Conservation (phyloP, 2,329 filamentous ascomycete species). For the Clarireedia sp. region DNA sequence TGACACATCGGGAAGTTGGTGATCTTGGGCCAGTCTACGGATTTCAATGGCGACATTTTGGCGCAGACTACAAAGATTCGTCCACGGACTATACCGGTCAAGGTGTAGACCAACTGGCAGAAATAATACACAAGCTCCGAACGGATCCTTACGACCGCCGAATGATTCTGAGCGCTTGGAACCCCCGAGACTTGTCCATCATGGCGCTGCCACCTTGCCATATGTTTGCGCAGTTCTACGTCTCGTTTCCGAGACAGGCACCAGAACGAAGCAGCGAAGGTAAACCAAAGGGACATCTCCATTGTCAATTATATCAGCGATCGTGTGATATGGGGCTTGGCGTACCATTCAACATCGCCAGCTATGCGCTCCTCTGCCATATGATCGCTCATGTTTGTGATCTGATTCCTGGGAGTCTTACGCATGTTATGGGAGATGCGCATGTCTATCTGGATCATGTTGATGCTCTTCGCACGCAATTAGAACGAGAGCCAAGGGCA, state of each 20-base stretch:
- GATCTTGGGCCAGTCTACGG: conserved; percentile 95
- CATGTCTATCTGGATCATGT: conserved; percentile 93
- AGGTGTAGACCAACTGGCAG: conserved; percentile 87
- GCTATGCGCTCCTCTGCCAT: conserved; percentile 86
- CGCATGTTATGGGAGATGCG: conserved; percentile 96
- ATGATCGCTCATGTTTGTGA: conserved; percentile 88
- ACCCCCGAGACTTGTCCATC: conserved; percentile 72
- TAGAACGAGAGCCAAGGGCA: conserved; percentile 68
- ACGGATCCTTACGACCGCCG: conserved; percentile 80
- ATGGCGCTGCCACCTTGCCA: conserved; percentile 95
- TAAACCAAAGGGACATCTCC: conserved; percentile 61
- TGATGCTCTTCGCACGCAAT: conserved; percentile 73
- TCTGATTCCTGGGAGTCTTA: conserved; percentile 76
- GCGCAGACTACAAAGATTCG: conserved; percentile 76
- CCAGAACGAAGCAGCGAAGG: conserved; percentile 39
- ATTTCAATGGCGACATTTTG: conserved; percentile 98
- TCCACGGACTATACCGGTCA: conserved; percentile 76
- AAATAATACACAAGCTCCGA: conserved; percentile 80
- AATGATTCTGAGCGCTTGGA: conserved; percentile 91
- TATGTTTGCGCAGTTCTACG: conserved; percentile 91
- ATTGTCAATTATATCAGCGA: conserved; percentile 87
- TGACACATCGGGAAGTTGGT: conserved; percentile 73
- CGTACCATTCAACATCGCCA: conserved; percentile 96
- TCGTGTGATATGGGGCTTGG: conserved; percentile 93
- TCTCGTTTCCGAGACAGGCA: conserved; percentile 25